Evolutionary conservation across 129 eudicot genomes (phyloP).

Genomic region (Flaveria robusta): DNA sequence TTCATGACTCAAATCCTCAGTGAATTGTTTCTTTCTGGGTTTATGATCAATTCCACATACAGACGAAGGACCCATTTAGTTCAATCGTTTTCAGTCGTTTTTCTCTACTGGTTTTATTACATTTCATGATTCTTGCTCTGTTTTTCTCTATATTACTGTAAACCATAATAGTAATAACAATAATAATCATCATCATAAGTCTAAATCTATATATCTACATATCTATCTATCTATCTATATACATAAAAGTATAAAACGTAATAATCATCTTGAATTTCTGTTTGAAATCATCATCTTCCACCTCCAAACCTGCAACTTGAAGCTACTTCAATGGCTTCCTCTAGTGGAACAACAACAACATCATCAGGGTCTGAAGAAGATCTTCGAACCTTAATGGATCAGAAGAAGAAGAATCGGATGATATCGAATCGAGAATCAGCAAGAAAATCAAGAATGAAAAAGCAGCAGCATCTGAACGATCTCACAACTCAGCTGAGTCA

Average conservation of each 20-base stretch:
- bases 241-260: background rate
- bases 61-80: constrained; percentile 92
- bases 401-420: constrained; percentile 81
- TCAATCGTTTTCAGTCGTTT: constrained; percentile 98
- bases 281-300: background rate
- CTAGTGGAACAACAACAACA: constrained; percentile 50
- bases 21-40: constrained; percentile 83
- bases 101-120: constrained; percentile 94
- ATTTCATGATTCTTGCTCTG: constrained; percentile 53
- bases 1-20: constrained; percentile 94
- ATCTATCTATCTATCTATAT: background rate
- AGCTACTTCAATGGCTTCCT: constrained; percentile 51
- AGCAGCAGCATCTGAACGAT: constrained; percentile 80
- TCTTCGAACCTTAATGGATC: constrained; percentile 54
- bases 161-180: background rate
- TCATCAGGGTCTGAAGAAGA: constrained; percentile 66
- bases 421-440: constrained; percentile 95
- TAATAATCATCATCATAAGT: background rate
- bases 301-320: background rate
- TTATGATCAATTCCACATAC: constrained; percentile 95
- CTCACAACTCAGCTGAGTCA: constrained; percentile 56
- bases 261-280: background rate
- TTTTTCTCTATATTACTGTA: background rate
- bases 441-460: constrained; percentile 74
- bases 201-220: background rate